Base-by-base conservation (phyloP, 2,329 filamentous ascomycete genomes). In the Diplodia corticola region DNA sequence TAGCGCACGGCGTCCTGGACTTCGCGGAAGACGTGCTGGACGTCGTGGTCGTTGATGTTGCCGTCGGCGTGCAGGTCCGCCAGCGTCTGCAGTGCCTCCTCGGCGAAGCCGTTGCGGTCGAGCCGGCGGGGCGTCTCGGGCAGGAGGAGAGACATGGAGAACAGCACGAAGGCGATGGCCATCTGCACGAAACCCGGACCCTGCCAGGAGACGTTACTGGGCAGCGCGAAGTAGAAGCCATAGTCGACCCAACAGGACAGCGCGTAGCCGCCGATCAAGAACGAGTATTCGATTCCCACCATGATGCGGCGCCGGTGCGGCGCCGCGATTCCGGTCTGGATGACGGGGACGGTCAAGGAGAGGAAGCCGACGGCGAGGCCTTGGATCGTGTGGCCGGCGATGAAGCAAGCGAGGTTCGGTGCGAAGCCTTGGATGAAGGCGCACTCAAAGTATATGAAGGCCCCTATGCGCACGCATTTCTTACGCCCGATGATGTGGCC, bases 71-170 rank as follows among this genome's bases (percentile, higher is more conserved):
- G 78, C 1, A 80, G 69, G 65, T 80, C 78, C 10, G 78, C 78
- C n/a, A 80, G 71, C 0, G 77, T 80, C 63, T 78, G 78, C 5
- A 80, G 71, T 61, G 73, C 73, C 67, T 80, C 78, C 50, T 78
- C 60, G 72, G 74, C 74, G 61, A 78, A 79, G 0, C 77, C 78
- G 64, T 79, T 80, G 57, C 74, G 75, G 12, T 78, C 79, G 5
- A 81, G 71, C 78, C 79, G 81, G 48, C 77, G 73, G 20, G 78
- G 77, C 0, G 77, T 79, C 55, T 79, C 77, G 2, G 78, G 78
- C 1, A 78, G 70, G 68, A 77, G 75, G 67, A 77, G 77, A 0
- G 76, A 77, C 75, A 77, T 77, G 55, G 63, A 67, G 6, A 77
- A 67, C n/a, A 77, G 55, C 54, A 77, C 67, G 60, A 77, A 74